Percentiles rank a stretch among this genome's conserved stretches.
These are phyloP conservation scores for Mycena vulgaris DNA, from an alignment of 768 basidiomycete genomes.

Conservation along the genomic window DNA sequence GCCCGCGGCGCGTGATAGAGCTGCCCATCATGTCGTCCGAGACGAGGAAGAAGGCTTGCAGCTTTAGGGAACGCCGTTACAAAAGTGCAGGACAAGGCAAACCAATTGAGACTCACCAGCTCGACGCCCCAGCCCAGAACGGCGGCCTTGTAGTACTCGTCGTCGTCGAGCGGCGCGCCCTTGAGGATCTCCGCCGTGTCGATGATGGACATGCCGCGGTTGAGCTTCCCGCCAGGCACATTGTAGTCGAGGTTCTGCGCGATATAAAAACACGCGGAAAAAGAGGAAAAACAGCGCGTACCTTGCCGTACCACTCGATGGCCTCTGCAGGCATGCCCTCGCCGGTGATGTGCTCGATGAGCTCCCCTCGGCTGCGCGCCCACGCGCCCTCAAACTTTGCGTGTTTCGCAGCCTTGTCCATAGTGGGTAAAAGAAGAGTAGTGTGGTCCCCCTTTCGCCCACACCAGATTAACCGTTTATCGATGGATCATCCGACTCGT, in stretches of 20 bases:
- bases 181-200: constrained; percentile 93
- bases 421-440: constrained; percentile 23
- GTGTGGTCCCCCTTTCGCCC: no score
- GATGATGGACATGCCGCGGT: constrained; percentile 93
- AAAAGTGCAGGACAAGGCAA: background rate
- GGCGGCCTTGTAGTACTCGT: constrained; percentile 92
- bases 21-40: constrained; percentile 98
- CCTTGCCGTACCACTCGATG: constrained; percentile 86
- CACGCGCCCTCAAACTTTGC: constrained; percentile 83
- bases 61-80: constrained; percentile 56
- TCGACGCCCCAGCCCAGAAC: constrained; percentile 97
- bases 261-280: background rate
- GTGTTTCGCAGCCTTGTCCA: constrained; percentile 51
- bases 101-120: constrained; percentile 70
- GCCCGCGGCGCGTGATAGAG: constrained; percentile 94
- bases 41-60: constrained; percentile 98
- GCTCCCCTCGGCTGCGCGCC: constrained; percentile 81
- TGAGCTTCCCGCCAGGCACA: no score
- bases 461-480: no score
- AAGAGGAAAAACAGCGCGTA: constrained; percentile 45
- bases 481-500: no score
- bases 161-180: constrained; percentile 77
- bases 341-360: constrained; percentile 75
- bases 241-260: constrained; percentile 90
- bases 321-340: constrained; percentile 90